phyloP scores from a whole-genome alignment of 441 rosid species.

The Erodium trifolium region DNA sequence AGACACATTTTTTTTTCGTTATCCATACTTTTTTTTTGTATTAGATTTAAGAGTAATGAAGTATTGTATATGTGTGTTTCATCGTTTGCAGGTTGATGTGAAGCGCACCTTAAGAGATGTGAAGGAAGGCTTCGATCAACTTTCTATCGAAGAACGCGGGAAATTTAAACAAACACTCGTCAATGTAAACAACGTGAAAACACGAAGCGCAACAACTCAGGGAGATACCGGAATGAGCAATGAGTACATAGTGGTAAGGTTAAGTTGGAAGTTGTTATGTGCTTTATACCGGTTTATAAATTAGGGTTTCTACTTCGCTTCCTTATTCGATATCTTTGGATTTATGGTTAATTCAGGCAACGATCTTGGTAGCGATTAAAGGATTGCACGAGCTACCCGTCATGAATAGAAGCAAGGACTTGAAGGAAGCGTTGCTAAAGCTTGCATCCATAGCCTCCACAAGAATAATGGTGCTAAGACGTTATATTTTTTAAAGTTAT shows the following conservation, averaged over 20 bases:
- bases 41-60: background rate
- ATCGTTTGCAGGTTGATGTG: slow-evolving; percentile 50
- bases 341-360: slow-evolving; percentile 37
- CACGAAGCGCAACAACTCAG: slow-evolving; percentile 44
- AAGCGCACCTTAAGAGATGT: slow-evolving; percentile 67
- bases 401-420: slow-evolving; percentile 57
- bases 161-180: slow-evolving; percentile 92
- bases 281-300: background rate
- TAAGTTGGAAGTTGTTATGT: background rate
- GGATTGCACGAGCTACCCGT: slow-evolving; percentile 68
- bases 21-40: background rate
- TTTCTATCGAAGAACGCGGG: slow-evolving; percentile 89
- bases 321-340: slow-evolving; percentile 13
- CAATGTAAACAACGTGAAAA: slow-evolving; percentile 66
- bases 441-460: slow-evolving; percentile 62
- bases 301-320: background rate
- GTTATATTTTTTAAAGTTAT: too few species aligned
- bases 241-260: slow-evolving; percentile 77
- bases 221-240: slow-evolving; percentile 63
- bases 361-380: slow-evolving; percentile 84
- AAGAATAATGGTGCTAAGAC: slow-evolving; percentile 51
- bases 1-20: background rate
- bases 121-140: slow-evolving; percentile 78
- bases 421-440: slow-evolving; percentile 74
- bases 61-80: slow-evolving; percentile 2